phyloP scores from a whole-genome alignment of 805 yeast species.

The Brettanomyces custersianus region DNA sequence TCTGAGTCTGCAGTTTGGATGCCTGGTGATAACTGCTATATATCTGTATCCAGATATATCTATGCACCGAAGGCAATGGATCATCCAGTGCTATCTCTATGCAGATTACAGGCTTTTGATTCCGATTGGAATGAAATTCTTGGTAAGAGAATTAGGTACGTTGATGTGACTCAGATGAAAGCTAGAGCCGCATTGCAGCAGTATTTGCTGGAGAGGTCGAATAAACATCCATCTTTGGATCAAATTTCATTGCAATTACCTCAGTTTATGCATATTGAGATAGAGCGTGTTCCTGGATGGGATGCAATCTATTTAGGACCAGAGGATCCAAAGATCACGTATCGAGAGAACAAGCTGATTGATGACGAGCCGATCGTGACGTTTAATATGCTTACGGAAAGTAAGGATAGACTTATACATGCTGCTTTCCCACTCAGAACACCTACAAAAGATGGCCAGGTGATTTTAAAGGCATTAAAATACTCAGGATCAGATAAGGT shows the following conservation, averaged over 20 bases:
- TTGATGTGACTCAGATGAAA: conserved; percentile 24
- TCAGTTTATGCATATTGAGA: conserved; percentile 20
- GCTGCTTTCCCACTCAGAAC: conserved; percentile 17
- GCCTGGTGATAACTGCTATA: conserved; percentile 38
- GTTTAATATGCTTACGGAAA: conserved; percentile 23
- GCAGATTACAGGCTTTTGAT: conserved; percentile 37
- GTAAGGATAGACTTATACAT: conserved; percentile 12
- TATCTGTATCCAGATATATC: conserved; percentile 34
- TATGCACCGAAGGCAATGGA: conserved; percentile 26
- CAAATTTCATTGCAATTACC: conserved; percentile 24
- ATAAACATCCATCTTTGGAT: conserved; percentile 17
- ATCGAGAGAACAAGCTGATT: conserved; percentile 19
- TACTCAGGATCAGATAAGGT: conserved; percentile 20
- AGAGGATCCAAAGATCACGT: conserved; percentile 27
- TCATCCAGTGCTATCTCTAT: conserved; percentile 30
- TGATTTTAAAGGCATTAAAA: conserved; percentile 11
- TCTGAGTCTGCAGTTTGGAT: conserved; percentile 47
- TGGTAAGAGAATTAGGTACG: conserved; percentile 25
- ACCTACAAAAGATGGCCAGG: conserved; percentile 3
- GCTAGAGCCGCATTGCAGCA: conserved; percentile 20
- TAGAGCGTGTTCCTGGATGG: conserved; percentile 17
- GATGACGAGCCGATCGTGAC: conserved; percentile 30
- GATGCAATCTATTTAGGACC: conserved; percentile 4
- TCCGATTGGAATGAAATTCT: conserved; percentile 37
- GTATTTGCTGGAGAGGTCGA: conserved; percentile 18